phyloP scores from a whole-genome alignment of 306 rosid species.

The Canavalia ensiformis region DNA sequence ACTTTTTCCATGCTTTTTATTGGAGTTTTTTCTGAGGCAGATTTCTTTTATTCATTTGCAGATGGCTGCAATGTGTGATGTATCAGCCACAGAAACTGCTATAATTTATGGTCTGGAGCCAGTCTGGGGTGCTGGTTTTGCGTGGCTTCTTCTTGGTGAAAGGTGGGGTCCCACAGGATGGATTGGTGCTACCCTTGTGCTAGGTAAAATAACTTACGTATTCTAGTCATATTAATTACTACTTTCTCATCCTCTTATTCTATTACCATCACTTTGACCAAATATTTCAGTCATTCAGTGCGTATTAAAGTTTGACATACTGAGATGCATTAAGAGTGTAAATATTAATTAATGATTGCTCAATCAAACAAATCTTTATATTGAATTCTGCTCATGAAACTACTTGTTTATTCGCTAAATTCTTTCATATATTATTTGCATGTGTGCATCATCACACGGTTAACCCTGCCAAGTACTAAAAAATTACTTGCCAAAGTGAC shows the following conservation, averaged over 20 bases:
- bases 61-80: slow-evolving; percentile 83
- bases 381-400: not conserved
- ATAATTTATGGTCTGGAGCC: slow-evolving; percentile 84
- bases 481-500: not conserved
- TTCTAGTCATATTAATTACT: not conserved
- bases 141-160: slow-evolving; percentile 88
- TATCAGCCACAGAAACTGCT: slow-evolving; percentile 85
- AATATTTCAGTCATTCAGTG: not conserved
- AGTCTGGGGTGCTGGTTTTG: slow-evolving; percentile 83
- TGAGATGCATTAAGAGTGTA: slow-evolving; percentile 9
- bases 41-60: slow-evolving; percentile 43
- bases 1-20: not conserved
- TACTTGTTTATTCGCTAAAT: not conserved
- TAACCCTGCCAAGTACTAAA: not conserved
- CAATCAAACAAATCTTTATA: slow-evolving; percentile 1
- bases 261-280: not conserved
- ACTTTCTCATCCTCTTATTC: not conserved
- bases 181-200: slow-evolving; percentile 84
- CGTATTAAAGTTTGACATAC: not conserved
- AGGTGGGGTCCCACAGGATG: slow-evolving; percentile 80
- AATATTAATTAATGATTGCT: not conserved
- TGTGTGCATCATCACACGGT: not conserved
- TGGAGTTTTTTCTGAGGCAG: slow-evolving; percentile 11
- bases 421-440: not conserved
- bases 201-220: slow-evolving; percentile 56